Percentiles rank a stretch among this genome's conserved stretches.
Conservation (phyloP, 2,329 filamentous ascomycete genomes). For the Anthostomella pinea region DNA sequence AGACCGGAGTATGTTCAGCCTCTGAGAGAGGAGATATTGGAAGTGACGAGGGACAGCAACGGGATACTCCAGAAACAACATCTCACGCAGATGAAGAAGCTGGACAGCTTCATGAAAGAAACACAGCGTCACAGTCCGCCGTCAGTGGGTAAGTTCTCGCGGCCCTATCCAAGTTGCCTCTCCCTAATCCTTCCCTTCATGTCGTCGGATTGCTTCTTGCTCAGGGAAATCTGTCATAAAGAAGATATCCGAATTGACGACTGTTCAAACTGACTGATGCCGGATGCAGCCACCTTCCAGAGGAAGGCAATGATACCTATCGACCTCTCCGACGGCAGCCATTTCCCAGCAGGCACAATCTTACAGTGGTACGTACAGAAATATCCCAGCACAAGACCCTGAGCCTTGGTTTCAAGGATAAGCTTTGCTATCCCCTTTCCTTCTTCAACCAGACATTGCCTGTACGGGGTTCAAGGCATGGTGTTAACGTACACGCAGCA, state of each 20-base stretch:
- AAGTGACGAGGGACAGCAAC: constrained; percentile 23
- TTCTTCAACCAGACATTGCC: too few relatives aligned
- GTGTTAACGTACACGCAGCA: too few relatives aligned
- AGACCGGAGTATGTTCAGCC: constrained; percentile 41
- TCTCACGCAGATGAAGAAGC: constrained; percentile 30
- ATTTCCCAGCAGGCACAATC: constrained; percentile 28
- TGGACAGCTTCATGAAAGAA: constrained; percentile 40
- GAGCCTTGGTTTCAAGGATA: too few relatives aligned
- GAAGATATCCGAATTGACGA: too few relatives aligned
- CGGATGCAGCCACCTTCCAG: constrained; percentile 23
- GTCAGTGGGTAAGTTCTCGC: constrained; percentile 23
- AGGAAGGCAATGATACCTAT: constrained; percentile 29
- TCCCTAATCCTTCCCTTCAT: too few relatives aligned
- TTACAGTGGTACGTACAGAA: too few relatives aligned
- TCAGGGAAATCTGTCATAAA: too few relatives aligned
- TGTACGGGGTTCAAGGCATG: too few relatives aligned
- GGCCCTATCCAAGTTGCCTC: neutral
- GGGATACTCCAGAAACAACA: constrained; percentile 26
- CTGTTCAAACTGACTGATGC: constrained; percentile 7
- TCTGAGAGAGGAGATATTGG: constrained; percentile 39
- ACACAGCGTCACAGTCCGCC: constrained; percentile 32
- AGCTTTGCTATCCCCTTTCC: too few relatives aligned
- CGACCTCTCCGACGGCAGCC: constrained; percentile 33
- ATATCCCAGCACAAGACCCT: too few relatives aligned
- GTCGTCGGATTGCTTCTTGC: too few relatives aligned